A percentile compares a stretch with the other conserved stretches of the same genome.
Conservation (phyloP, 192 early-diverging fungal species). For the Chytriomyces sp. region DNA sequence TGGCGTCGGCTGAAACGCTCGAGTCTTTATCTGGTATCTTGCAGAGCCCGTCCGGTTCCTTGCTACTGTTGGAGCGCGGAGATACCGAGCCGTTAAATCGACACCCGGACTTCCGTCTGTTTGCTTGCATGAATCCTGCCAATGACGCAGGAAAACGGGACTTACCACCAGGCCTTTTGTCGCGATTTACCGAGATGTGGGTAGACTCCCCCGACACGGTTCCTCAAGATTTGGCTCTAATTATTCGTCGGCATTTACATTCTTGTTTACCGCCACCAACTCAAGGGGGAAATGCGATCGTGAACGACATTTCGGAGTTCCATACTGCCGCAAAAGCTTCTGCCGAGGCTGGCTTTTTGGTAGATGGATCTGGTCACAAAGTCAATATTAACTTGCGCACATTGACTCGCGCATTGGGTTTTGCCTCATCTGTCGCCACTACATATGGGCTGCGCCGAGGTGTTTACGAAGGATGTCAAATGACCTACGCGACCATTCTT, state of each 20-base stretch:
- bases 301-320: constrained; percentile 76
- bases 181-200: constrained; percentile 94
- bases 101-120: constrained; percentile 92
- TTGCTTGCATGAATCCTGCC: constrained; percentile 99
- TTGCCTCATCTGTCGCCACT: constrained; percentile 63
- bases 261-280: constrained; percentile 43
- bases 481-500: constrained; percentile 95
- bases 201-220: constrained; percentile 87
- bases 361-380: constrained; percentile 84
- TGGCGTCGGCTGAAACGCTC: constrained; percentile 94
- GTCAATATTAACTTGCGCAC: constrained; percentile 94
- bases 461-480: constrained; percentile 89
- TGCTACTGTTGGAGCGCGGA: constrained; percentile 90
- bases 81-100: constrained; percentile 81
- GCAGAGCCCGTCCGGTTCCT: constrained; percentile 75
- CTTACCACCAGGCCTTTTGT: constrained; percentile 86
- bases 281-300: constrained; percentile 65
- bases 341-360: constrained; percentile 70
- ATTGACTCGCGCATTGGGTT: constrained; percentile 84
- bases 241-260: constrained; percentile 77
- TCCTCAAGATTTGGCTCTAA: constrained; percentile 77
- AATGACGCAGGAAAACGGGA: constrained; percentile 98
- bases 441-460: constrained; percentile 82
- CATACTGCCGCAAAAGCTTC: constrained; percentile 76
- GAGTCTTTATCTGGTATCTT: constrained; percentile 89